These are phyloP conservation scores for Tetrapisispora nanseiensis DNA, from an alignment of 805 yeast genomes.

Conservation along the genomic window DNA sequence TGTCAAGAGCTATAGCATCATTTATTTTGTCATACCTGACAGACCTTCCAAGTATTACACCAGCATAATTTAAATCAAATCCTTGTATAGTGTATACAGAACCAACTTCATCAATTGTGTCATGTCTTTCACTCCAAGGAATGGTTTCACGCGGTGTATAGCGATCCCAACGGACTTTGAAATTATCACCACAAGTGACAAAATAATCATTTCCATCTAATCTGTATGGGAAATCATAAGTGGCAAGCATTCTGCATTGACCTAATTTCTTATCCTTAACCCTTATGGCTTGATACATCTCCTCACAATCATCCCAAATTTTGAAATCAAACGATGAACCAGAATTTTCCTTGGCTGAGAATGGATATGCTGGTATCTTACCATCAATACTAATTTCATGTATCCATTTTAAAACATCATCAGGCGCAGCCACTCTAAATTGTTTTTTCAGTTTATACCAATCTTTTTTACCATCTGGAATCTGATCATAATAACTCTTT, in stretches of 20 bases:
- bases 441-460: slow-evolving; percentile 32
- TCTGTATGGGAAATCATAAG: slow-evolving; percentile 40
- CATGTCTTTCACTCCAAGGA: slow-evolving; percentile 40
- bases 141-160: slow-evolving; percentile 32
- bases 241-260: slow-evolving; percentile 35
- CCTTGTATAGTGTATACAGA: slow-evolving; percentile 42
- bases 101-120: slow-evolving; percentile 39
- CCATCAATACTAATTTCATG: slow-evolving; percentile 28
- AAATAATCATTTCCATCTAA: slow-evolving; percentile 37
- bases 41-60: slow-evolving; percentile 37
- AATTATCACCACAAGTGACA: slow-evolving; percentile 36
- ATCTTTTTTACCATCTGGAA: slow-evolving; percentile 13
- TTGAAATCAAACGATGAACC: slow-evolving; percentile 25
- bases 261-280: slow-evolving; percentile 28
- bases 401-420: slow-evolving; percentile 36
- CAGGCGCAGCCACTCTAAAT: slow-evolving; percentile 34
- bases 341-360: slow-evolving; percentile 8
- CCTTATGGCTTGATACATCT: slow-evolving; percentile 32
- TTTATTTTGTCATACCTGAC: slow-evolving; percentile 31
- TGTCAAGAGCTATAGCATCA: slow-evolving; percentile 29
- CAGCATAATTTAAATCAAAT: slow-evolving; percentile 39
- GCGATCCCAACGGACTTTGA: slow-evolving; percentile 39
- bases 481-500: slow-evolving; percentile 11
- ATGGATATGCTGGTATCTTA: slow-evolving; percentile 30
- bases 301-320: slow-evolving; percentile 35